Conservation (phyloP, 2,329 filamentous ascomycete genomes). For the Sarocladium kiliense region DNA sequence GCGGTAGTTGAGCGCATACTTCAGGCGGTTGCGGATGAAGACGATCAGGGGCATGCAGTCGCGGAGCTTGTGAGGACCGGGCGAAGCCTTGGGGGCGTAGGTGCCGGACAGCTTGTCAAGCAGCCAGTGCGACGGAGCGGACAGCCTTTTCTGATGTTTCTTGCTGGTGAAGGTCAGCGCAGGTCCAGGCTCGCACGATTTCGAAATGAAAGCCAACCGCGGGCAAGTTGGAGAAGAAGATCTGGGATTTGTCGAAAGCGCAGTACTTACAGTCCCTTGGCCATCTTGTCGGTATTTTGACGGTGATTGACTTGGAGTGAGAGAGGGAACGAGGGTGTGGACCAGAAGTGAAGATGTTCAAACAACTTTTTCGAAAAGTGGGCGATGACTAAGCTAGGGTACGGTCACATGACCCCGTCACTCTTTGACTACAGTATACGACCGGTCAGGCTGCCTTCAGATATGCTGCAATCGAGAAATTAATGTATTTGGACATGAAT, state of each 20-base stretch:
- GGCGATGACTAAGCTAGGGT: not conserved
- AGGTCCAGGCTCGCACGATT: too few species aligned
- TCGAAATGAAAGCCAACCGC: too few species aligned
- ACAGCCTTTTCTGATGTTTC: constrained; percentile 99
- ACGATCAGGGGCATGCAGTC: constrained; percentile 98
- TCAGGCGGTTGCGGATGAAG: constrained; percentile 94
- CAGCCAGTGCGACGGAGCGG: constrained; percentile 98
- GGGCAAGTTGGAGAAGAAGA: too few species aligned
- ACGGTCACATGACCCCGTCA: not conserved
- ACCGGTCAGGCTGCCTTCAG: too few species aligned
- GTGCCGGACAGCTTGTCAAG: constrained; percentile 98
- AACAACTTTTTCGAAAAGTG: not conserved
- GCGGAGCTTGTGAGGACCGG: constrained; percentile 98
- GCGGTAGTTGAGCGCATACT: constrained; percentile 99
- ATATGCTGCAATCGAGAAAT: too few species aligned
- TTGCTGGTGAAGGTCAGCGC: constrained; percentile 52
- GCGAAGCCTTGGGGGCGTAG: constrained; percentile 65
- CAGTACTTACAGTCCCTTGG: not conserved
- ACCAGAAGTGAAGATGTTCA: not conserved
- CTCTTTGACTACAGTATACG: too few species aligned
- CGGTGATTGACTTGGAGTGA: not conserved
- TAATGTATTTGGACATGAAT: too few species aligned
- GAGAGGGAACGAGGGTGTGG: not conserved
- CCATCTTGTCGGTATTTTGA: not conserved
- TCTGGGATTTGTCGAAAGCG: too few species aligned